A percentile compares a stretch with the other conserved stretches of the same genome.
These are phyloP conservation scores for Starmerella potacharoeniae DNA, from an alignment of 805 yeast genomes.

Conservation along the genomic window DNA sequence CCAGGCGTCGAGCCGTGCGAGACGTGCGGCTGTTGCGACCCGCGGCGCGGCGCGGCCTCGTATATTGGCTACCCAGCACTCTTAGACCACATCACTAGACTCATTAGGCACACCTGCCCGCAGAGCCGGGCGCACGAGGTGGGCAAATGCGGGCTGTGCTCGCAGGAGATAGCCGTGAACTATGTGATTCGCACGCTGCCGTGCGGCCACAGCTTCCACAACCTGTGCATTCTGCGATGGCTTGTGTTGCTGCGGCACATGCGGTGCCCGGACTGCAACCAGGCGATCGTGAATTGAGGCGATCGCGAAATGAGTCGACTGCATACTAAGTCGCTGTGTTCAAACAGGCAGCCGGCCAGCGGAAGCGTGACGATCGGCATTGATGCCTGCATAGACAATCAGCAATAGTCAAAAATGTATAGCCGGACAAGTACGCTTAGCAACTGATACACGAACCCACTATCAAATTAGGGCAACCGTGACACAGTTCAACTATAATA, in stretches of 20 bases:
- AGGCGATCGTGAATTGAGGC: slow-evolving; percentile 38
- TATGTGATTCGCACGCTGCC: slow-evolving; percentile 60
- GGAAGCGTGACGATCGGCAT: no score
- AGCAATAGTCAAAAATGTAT: no score
- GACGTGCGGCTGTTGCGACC: not conserved
- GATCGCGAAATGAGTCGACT: not conserved
- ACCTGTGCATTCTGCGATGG: slow-evolving; percentile 76
- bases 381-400: no score
- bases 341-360: no score
- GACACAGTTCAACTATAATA: no score
- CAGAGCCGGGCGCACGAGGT: not conserved
- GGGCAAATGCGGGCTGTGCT: slow-evolving; percentile 14
- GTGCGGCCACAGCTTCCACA: slow-evolving; percentile 77
- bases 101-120: slow-evolving; percentile 5
- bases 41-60: not conserved
- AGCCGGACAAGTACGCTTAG: no score
- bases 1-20: not conserved
- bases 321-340: not conserved
- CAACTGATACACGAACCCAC: no score
- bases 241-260: slow-evolving; percentile 52
- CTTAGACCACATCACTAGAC: slow-evolving; percentile 7
- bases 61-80: slow-evolving; percentile 7
- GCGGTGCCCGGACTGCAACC: slow-evolving; percentile 77
- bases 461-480: no score
- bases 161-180: slow-evolving; percentile 15